Conservation (phyloP, 2,329 filamentous ascomycete species). For the Stromatinia cepivora region DNA sequence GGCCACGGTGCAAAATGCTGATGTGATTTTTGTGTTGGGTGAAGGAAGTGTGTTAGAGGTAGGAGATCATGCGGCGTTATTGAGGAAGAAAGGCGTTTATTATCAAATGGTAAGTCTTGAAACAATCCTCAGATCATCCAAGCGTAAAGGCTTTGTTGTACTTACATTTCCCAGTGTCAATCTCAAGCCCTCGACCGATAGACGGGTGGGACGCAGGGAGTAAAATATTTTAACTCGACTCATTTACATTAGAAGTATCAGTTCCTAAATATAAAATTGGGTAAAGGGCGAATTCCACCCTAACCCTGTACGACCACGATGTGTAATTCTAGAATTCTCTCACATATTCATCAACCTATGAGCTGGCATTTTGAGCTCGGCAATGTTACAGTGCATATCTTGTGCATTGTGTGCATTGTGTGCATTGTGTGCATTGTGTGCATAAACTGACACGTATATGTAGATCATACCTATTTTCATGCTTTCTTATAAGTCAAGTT, state of each 20-base stretch:
- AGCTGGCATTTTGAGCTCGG: constrained; percentile 22
- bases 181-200: constrained; percentile 31
- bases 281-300: background rate
- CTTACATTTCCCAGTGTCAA: constrained; percentile 28
- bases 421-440: constrained; percentile 19
- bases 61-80: constrained; percentile 35
- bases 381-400: constrained; percentile 20
- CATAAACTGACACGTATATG: constrained; percentile 22
- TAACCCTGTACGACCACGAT: constrained; percentile 3
- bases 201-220: background rate
- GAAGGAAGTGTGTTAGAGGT: constrained; percentile 37
- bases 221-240: background rate
- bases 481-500: background rate
- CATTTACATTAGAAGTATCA: background rate
- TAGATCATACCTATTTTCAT: constrained; percentile 6
- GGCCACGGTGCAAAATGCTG: constrained; percentile 73
- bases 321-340: constrained; percentile 17
- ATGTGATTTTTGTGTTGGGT: constrained; percentile 38
- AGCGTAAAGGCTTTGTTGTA: background rate
- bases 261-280: background rate
- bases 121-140: background rate
- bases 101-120: constrained; percentile 37
- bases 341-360: constrained; percentile 8
- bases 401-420: constrained; percentile 20
- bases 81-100: constrained; percentile 37